phyloP scores from a whole-genome alignment of 2,329 filamentous ascomycete species.

The Cryphonectria japonica region DNA sequence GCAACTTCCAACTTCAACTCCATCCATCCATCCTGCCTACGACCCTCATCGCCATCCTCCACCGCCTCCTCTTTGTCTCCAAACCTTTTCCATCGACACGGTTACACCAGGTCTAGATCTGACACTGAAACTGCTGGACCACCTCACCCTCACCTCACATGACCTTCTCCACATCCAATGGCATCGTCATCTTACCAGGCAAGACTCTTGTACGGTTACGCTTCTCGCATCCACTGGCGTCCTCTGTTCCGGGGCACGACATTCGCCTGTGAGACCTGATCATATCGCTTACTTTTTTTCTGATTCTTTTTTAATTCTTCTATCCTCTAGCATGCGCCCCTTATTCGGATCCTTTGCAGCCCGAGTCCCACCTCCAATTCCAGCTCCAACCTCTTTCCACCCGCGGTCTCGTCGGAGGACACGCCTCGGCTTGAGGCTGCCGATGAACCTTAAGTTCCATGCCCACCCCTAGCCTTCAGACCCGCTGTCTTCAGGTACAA shows the following conservation, averaged over 20 bases:
- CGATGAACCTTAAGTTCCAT: conserved; percentile 1
- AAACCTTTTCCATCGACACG: background rate
- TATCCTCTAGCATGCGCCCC: background rate
- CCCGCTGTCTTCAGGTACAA: background rate
- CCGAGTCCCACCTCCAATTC: background rate
- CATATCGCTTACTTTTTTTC: background rate
- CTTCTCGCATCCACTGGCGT: background rate
- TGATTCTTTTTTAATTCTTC: background rate
- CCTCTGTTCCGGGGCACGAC: background rate
- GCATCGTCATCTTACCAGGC: background rate
- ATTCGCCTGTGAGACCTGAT: background rate
- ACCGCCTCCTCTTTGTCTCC: background rate
- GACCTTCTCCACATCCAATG: background rate
- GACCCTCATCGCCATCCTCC: too few relatives aligned
- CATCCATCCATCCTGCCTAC: background rate
- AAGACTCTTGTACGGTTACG: background rate
- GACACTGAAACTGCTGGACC: background rate
- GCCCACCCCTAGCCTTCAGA: background rate
- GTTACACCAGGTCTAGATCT: background rate
- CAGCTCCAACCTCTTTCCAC: background rate
- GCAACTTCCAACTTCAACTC: background rate
- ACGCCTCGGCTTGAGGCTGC: conserved; percentile 1
- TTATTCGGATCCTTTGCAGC: background rate
- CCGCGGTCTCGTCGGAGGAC: background rate
- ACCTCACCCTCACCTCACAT: background rate